Evolutionary conservation across 192 early-diverging fungal genomes (phyloP), one percentile per base, ranked within the genome.

Genomic region (Podila epigama): DNA sequence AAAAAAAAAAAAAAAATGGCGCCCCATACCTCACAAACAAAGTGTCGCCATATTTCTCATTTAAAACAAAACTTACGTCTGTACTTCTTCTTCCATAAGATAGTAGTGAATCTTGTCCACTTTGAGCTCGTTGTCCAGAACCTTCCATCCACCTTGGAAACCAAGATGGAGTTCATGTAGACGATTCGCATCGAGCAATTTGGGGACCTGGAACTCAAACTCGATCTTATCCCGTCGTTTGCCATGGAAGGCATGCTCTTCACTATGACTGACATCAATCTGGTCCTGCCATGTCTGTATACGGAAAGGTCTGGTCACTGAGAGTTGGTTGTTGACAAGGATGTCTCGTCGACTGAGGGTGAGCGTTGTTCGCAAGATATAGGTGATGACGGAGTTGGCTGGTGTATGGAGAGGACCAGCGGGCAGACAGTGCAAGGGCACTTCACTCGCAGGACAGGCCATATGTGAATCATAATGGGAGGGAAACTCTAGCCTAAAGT

Each of bases 251-350:
- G 72, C 53, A 11, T 67, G 59, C 2, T 75, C 72, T 4, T 75
- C 72, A 31, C 59, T 68, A 7, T 62, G 65, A 15, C 52, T 42
- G 31, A 29, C 31, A 22, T 75, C 72, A 16, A 75, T 62, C 44
- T 52, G 40, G 27, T 75, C 72, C 54, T 75, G 72, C 72, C 72
- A 75, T 27, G 25, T 32, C 44, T 75, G 72, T 11, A 75, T 27
- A n/a, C 42, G 40, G 35, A 75, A 62, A 0, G 72, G 72, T 10
- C 62, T 51, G 1, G 64, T 39, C 3, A 44, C 50, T n/a, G 72
- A 58, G 39, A 75, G 59, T 2, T 62, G 51, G 44, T 75, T 75
- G 48, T 75, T 75, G 44, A 75, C 72, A 0, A 75, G 65, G 16
- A 75, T 62, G 28, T 68, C 58, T 16, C 57, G 32, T 11, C 72